Evolutionary conservation across 2,329 filamentous ascomycete species (phyloP), one percentile per base, ranked within the genome.

Genomic region (Beauveria sp.): DNA sequence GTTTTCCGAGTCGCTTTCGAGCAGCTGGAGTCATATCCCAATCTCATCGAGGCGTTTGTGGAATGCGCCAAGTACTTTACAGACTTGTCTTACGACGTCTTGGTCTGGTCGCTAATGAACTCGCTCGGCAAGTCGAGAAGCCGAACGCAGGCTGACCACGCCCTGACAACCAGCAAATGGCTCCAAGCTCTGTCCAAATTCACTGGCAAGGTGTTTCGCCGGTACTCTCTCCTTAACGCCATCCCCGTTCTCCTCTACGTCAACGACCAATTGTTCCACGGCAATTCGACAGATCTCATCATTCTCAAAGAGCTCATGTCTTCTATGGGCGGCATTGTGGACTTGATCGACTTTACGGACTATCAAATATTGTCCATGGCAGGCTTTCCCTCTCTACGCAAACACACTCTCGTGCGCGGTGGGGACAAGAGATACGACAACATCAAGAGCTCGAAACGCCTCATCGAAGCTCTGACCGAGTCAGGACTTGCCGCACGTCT

Each of bases 21-120:
- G 64, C 92, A 97, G 72, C 91, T 97, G 62, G 92, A 99, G 73
- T 88, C 89, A 0, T 99, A 99, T 72, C 90, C 89, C 70, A 99
- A 97, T 70, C 82, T 99, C 63, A 96, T 96, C 61, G 91, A 96
- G 64, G 91, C 91, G 5, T 91, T 99, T 63, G 92, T 97, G 16
- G 92, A 97, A 71, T 97, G 92, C 69, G 92, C 91, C 44, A 88
- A 91, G 68, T 97, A 97, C 71, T 97, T 97, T 67, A 96, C 93
- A 1, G 87, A 90, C 59, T 78, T 99, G 43, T 93, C 91, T 0
- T 96, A 96, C 71, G 94, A 99, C 72, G 90, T 96, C 37, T 80
- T 99, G 50, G 90, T 91, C 3, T 99, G 93, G 92, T 91, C 91
- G 22, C 79, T 99, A 50, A 85, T 99, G 74, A 96, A 86, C 69